Evolutionary conservation across 805 yeast genomes (phyloP), one percentile per base, ranked within the genome.

Genomic region (Yarrowia keelungensis): DNA sequence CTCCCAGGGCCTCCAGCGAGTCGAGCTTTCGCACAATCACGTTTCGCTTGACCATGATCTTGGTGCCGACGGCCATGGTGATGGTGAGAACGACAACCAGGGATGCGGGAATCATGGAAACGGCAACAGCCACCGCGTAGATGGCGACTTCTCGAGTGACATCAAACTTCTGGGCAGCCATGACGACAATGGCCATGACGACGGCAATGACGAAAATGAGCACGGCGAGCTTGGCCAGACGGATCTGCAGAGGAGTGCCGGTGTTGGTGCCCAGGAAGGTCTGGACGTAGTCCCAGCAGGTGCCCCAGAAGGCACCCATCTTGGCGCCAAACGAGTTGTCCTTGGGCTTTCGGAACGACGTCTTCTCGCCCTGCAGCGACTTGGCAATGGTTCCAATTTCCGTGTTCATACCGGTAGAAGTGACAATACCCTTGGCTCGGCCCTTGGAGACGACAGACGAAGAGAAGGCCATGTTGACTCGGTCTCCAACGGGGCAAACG

Each of bases 201-300:
- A 91, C 95, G 7, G 97, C 97, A 62, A 91, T 80, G 73, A 82
- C 82, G 73, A 91, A 91, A 64, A 92, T 81, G 58, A 84, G 76
- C 66, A 91, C 85, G 4, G 97, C 97, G 67, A 92, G 81, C 82
- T 89, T 86, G 0, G 97, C 86, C 68, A 92, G 82, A 72, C 86
- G 86, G 71, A 89, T 83, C 71, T 89, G 93, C 72, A 91, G 82
- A 1, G 97, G 97, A 2, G 97, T 92, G 46, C 97, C 97, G n/a
- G 83, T 86, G 46, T 84, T 85, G 39, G 88, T 85, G 65, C 97
- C 97, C 72, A 92, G 82, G 72, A 92, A 85, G 50, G 87, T 85
- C 45, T 92, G 92, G 64, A 85, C 74, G 51, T 85, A 80, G 73
- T 88, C 87, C 70, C 82, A 83, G 50, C 82, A 69, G 5, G 92